Evolutionary conservation across 768 basidiomycete species (phyloP).

Genomic region (Neoboletus brunneissimus): DNA sequence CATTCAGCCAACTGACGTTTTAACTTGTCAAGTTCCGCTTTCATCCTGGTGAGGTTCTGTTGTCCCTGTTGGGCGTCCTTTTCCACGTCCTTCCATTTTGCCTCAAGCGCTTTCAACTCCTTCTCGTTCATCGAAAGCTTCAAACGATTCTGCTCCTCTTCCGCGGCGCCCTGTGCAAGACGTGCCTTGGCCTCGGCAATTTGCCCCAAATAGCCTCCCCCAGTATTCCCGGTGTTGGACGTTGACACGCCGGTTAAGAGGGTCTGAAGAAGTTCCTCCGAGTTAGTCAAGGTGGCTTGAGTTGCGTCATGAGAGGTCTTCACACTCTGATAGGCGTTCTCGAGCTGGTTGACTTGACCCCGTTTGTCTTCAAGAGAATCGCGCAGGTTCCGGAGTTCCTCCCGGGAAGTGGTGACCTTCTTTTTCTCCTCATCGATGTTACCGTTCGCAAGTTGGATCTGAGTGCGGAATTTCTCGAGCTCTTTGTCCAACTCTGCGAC

Average conservation of each 20-base stretch:
- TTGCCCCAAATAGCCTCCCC: conserved; percentile 96
- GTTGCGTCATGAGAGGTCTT: conserved; percentile 67
- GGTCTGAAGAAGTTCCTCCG: conserved; percentile 93
- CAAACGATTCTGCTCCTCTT: conserved; percentile 78
- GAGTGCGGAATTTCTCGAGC: conserved; percentile 78
- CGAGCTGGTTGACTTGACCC: conserved; percentile 53
- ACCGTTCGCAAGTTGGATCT: conserved; percentile 76
- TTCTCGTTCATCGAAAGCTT: conserved; percentile 75
- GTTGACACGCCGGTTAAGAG: conserved; percentile 90
- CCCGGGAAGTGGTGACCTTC: conserved; percentile 48
- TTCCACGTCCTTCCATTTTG: conserved; percentile 77
- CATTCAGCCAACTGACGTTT: conserved; percentile 51
- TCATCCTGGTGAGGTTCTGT: conserved; percentile 62
- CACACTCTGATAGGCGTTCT: conserved; percentile 53
- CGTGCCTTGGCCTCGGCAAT: conserved; percentile 80
- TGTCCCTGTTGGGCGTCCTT: conserved; percentile 77
- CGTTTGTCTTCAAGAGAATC: conserved; percentile 57
- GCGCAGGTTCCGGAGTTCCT: conserved; percentile 61
- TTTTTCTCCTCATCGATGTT: conserved; percentile 78
- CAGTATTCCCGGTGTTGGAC: conserved; percentile 56
- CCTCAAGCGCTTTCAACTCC: conserved; percentile 76
- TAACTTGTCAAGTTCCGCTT: conserved; percentile 54
- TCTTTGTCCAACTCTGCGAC: conserved; percentile 76
- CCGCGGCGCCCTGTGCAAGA: conserved; percentile 72
- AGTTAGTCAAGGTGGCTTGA: conserved; percentile 58